Base-by-base conservation (phyloP, 805 yeast genomes). In the Cyberlindnera mycetangii region DNA sequence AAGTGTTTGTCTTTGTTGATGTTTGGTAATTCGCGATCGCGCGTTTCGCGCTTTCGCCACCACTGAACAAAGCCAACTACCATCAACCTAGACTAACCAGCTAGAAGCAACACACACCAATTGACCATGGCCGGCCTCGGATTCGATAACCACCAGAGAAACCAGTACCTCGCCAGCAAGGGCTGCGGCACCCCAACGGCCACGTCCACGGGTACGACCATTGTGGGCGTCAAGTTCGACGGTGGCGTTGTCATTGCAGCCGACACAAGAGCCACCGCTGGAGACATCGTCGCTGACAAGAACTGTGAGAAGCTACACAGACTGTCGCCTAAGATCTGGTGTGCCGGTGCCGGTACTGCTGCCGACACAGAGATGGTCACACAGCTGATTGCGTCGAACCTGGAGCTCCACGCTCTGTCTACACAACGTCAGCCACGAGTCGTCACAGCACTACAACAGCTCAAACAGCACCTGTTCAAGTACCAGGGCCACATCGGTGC, bases 321-420 rank as follows among this genome's bases (percentile, higher is more conserved):
- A 55, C 75, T 90, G 53, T 78, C 96, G 7, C 96, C 97, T 9
- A 78, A 76, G 60, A 89, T 90, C 63, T 92, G 97, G 97, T 92
- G 99, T 81, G 99, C 99, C 41, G 99, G 99, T 60, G 99, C 99
- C 3, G 99, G 99, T 66, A 93, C 99, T n/a, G 99, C 99, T 24
- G 98, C 99, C 7, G 99, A 93, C 65, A 93, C 97, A 11, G 98
- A 93, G 66, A 89, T 89, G 81, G 98, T 93, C 32, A 93, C 99
- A 5, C 96, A 89, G 66, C 74, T 93, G 61, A 89, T 89, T 55
- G 80, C 89, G 30, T 87, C 96, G 31, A 90, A 92, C 64, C 71
- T 93, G 52, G 99, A 93, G 68, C 72, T 93, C 50, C 99, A 92
- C 66, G 74, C 95, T 8, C 72, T 89, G 68, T 81, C 85, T 57